Conservation (phyloP, 805 yeast genomes). For the Candida michaelii region DNA sequence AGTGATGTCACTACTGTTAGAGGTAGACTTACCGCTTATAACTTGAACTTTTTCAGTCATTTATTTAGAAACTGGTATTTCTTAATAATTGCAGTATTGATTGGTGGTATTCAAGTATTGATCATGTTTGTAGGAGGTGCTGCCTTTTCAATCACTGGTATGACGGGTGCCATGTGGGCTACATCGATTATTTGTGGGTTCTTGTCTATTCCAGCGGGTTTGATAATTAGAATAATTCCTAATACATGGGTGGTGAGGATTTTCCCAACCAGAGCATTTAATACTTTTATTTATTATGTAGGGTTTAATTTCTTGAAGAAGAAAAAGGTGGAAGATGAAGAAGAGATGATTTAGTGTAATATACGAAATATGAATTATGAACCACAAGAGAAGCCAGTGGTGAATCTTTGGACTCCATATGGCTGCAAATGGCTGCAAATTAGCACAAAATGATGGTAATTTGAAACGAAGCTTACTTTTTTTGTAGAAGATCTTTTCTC, state of each 20-base stretch:
- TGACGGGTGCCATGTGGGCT: constrained; percentile 87
- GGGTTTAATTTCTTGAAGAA: constrained; percentile 37
- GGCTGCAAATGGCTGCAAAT: no score
- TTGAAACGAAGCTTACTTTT: no score
- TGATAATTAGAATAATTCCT: constrained; percentile 75
- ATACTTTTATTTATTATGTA: constrained; percentile 33
- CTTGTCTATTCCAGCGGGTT: constrained; percentile 78
- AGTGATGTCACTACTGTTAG: constrained; percentile 60
- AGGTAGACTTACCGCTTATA: constrained; percentile 59
- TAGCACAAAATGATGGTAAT: no score
- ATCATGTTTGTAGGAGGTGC: constrained; percentile 98
- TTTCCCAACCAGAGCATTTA: constrained; percentile 63
- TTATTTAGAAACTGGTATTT: constrained; percentile 82
- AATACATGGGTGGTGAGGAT: constrained; percentile 66
- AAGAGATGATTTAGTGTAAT: constrained; percentile 2
- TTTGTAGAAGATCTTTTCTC: no score
- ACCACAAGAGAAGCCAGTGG: no score
- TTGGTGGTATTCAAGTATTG: constrained; percentile 80
- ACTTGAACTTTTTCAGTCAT: constrained; percentile 81
- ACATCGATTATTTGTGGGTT: constrained; percentile 81
- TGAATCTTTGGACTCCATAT: no score
- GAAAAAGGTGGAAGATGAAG: constrained; percentile 15
- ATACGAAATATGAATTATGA: neutral
- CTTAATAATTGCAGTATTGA: constrained; percentile 64
- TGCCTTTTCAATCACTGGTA: constrained; percentile 80